Percentiles rank a stretch among this genome's conserved stretches.
Evolutionary conservation across 2,329 filamentous ascomycete species (phyloP).

Genomic region (Diaporthe batatas): DNA sequence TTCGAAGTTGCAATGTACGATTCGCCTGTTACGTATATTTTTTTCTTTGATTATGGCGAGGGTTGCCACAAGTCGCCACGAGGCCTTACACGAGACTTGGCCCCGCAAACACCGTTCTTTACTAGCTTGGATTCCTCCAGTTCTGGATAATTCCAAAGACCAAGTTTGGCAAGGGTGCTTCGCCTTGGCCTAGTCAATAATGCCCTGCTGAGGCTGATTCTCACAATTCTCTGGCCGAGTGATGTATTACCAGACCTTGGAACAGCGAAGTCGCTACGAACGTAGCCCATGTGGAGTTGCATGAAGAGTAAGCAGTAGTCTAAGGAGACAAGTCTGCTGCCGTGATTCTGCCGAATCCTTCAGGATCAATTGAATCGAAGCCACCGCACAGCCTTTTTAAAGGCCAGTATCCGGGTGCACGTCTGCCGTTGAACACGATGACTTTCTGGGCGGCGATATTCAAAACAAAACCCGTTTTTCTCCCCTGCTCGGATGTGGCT

Average conservation of each 20-base stretch:
- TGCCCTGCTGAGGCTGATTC: background rate
- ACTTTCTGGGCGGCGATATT: background rate
- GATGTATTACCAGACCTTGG: background rate
- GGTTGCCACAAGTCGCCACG: no score
- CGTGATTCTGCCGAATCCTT: slow-evolving; percentile 1
- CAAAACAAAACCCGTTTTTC: background rate
- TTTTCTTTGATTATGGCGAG: no score
- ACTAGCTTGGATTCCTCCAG: background rate
- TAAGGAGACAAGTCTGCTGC: background rate
- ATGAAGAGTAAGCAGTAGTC: background rate
- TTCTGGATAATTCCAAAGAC: no score
- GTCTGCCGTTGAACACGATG: background rate
- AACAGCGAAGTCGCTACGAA: background rate
- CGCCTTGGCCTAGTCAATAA: no score
- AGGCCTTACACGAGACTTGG: no score
- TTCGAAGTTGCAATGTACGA: no score
- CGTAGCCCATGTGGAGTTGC: background rate
- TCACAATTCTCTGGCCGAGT: background rate
- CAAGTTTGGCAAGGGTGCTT: no score
- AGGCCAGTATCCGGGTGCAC: background rate
- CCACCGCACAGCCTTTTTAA: background rate
- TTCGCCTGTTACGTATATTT: no score
- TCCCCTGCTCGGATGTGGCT: background rate
- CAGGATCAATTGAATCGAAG: slow-evolving; percentile 25
- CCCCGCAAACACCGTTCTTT: background rate